Conservation (phyloP, 148 eudicot species). For the Vaccinium vitisidaea region DNA sequence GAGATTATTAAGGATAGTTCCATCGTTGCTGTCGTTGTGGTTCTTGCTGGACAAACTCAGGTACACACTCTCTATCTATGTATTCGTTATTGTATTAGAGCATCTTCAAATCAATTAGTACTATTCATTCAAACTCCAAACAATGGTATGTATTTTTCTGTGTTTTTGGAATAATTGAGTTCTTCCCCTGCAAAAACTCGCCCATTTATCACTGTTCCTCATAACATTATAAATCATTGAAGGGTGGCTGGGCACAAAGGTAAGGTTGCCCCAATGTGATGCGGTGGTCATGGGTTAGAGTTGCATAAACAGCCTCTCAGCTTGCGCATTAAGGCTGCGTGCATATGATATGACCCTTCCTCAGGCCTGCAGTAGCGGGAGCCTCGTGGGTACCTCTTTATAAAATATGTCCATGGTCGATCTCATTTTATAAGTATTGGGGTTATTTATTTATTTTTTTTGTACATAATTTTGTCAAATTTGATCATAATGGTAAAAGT, state of each 20-base stretch:
- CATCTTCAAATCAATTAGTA: too few species aligned
- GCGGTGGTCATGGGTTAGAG: neutral
- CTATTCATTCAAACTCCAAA: too few species aligned
- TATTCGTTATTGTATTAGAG: neutral
- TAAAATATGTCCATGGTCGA: neutral
- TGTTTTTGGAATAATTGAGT: neutral
- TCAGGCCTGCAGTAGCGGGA: neutral
- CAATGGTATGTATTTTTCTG: too few species aligned
- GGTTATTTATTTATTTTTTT: too few species aligned
- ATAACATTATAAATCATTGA: too few species aligned
- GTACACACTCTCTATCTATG: conserved; percentile 19
- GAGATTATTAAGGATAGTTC: conserved; percentile 64
- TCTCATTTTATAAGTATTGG: neutral
- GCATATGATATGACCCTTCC: too few species aligned
- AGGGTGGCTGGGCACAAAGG: too few species aligned
- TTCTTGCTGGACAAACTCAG: conserved; percentile 94
- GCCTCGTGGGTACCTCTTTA: neutral
- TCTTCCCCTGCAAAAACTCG: neutral
- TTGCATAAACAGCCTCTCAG: too few species aligned
- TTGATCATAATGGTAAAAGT: neutral
- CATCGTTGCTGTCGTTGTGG: conserved; percentile 78
- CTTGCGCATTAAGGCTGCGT: too few species aligned
- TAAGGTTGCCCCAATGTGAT: neutral
- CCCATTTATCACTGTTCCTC: neutral
- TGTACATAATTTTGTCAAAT: neutral